A percentile compares a stretch with the other conserved stretches of the same genome.
These are phyloP conservation scores for Malus orientalis DNA, from an alignment of 306 rosid species.

Conservation along the genomic window DNA sequence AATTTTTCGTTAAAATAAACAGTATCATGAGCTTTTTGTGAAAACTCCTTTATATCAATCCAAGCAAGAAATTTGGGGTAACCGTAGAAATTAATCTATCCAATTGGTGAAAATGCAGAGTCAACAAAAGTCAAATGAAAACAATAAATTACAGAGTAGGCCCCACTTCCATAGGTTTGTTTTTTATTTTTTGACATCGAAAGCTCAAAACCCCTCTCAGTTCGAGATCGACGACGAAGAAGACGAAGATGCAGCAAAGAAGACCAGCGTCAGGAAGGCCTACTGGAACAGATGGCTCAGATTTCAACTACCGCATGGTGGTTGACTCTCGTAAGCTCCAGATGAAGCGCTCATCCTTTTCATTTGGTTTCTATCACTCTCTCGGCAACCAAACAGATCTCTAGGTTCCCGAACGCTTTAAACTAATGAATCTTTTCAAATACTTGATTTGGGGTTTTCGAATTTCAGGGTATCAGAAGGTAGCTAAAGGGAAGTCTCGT, in stretches of 20 bases:
- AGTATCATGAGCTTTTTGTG: no score
- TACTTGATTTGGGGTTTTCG: not conserved
- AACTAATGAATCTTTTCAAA: not conserved
- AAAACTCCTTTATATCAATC: no score
- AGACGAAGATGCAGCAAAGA: constrained; percentile 56
- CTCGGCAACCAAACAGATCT: not conserved
- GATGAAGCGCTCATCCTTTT: not conserved
- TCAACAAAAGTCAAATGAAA: not conserved
- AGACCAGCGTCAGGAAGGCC: constrained; percentile 58
- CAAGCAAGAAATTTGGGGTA: no score
- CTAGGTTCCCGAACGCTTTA: not conserved
- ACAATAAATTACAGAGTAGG: not conserved
- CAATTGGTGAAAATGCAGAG: no score
- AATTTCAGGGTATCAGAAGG: constrained; percentile 68
- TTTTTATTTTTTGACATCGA: no score
- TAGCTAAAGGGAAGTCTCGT: constrained; percentile 63
- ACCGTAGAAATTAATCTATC: no score
- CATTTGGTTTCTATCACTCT: not conserved
- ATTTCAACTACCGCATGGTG: constrained; percentile 77
- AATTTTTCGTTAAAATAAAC: no score
- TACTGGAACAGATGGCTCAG: constrained; percentile 86
- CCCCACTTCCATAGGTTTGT: not conserved
- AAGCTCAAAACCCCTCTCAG: not conserved
- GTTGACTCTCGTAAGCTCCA: constrained; percentile 76
- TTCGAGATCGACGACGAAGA: not conserved